Base-by-base conservation (phyloP, 257 asterid species). In the Craterostigma plantagineum region DNA sequence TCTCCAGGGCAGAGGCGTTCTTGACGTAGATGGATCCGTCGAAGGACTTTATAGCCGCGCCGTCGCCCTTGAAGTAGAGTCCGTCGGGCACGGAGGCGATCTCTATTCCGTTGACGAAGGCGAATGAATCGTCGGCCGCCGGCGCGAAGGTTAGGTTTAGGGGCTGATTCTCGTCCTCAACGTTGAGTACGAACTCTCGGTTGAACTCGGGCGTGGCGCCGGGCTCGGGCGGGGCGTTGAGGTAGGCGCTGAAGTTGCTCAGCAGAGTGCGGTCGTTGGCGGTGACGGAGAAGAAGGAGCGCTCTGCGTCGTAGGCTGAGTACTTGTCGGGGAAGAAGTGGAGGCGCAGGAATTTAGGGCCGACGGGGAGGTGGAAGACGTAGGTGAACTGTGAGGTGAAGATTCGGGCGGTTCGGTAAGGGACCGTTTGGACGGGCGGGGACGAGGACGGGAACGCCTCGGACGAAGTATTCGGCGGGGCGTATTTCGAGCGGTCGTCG, bases 71-170 rank as follows among this genome's bases (percentile, higher is more conserved):
- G 0, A 73, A 38, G 27, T 75, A 86, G 3, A 86, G 66, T 10
- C 81, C 55, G 7, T 87, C 95, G 0, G 98, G 98, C 0, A 73
- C 35, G 0, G 73, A 56, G 4, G 79, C 55, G 11, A 79, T 59
- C 69, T 82, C 98, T 6, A 87, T 76, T 7, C 93, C 98, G 37
- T 82, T 87, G 30, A 87, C 54, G 14, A 82, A 82, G 0, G 92
- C 98, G 37, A 87, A 80, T 0, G 93, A 68, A 0, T 48, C 48
- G 2, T 63, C 12, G 17, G 50, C 68, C 3, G 67, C 48, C 0
- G 93, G 98, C 51, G 37, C 68, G 68, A 87, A 64, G 0, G 75
- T 75, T 62, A 82, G 45, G 1, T 56, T 63, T 1, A 87, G 53
- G n/a, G 56, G n/a, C n/a, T n/a, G n/a, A n/a, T n/a, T n/a, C n/a